A percentile compares a stretch with the other conserved stretches of the same genome.
phyloP scores from a whole-genome alignment of 371 early-diverging fungal species.

The Mucor mucedo region DNA sequence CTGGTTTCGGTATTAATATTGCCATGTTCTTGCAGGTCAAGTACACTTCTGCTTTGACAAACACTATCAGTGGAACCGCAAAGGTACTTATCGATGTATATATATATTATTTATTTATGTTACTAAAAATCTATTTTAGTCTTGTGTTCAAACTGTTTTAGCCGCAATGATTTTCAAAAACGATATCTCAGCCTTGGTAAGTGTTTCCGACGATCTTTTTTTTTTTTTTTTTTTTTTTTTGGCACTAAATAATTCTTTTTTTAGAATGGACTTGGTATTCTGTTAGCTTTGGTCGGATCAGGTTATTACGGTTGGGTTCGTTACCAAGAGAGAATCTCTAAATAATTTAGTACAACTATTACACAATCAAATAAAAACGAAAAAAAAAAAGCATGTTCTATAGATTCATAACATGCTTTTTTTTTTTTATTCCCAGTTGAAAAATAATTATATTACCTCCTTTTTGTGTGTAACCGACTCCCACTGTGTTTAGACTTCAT shows the following conservation, averaged over 20 bases:
- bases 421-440: too few relatives aligned
- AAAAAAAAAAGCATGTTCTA: too few relatives aligned
- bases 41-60: constrained; percentile 77
- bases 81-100: constrained; percentile 41
- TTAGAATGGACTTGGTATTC: constrained; percentile 72
- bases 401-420: too few relatives aligned
- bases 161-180: constrained; percentile 73
- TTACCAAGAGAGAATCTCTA: constrained; percentile 64
- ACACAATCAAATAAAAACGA: too few relatives aligned
- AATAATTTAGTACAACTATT: constrained; percentile 19
- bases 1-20: constrained; percentile 77
- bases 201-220: constrained; percentile 12
- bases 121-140: constrained; percentile 24
- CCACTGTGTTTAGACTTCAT: too few relatives aligned
- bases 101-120: neutral
- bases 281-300: constrained; percentile 70
- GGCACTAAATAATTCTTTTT: constrained; percentile 11
- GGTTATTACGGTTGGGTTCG: constrained; percentile 73
- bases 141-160: constrained; percentile 73
- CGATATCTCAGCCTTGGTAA: constrained; percentile 68
- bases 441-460: too few relatives aligned
- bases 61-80: constrained; percentile 82
- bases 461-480: too few relatives aligned
- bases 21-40: constrained; percentile 82
- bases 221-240: constrained; percentile 5